A percentile compares a stretch with the other conserved stretches of the same genome.
Conservation (phyloP, 75 land plant genomes). For the Selaginella tamariscina region DNA sequence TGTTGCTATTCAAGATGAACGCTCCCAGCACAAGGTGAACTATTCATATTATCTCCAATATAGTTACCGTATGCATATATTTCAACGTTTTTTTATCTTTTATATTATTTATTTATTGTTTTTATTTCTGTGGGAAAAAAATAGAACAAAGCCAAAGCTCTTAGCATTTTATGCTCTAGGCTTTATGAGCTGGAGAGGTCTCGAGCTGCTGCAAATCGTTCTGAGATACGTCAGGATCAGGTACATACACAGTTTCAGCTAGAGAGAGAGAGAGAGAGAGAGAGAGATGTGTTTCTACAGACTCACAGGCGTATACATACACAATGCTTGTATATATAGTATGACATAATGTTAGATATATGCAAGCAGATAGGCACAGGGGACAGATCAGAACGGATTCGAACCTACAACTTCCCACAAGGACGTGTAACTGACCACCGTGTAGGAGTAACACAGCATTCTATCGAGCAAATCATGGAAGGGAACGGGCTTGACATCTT, state of each 20-base stretch:
- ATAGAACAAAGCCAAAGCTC: constrained; percentile 92
- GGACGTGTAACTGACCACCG: constrained; percentile 97
- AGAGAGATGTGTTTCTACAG: too few relatives aligned
- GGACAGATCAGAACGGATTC: constrained; percentile 90
- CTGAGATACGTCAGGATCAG: constrained; percentile 77
- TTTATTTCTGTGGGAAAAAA: too few relatives aligned
- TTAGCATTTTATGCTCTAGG: constrained; percentile 72
- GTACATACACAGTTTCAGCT: too few relatives aligned
- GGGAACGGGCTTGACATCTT: constrained; percentile 76
- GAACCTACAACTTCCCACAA: constrained; percentile 92
- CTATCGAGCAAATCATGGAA: constrained; percentile 59
- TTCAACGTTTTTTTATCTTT: too few relatives aligned
- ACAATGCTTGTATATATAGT: too few relatives aligned
- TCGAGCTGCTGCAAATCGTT: constrained; percentile 45
- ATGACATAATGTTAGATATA: too few relatives aligned
- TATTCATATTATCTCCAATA: too few relatives aligned
- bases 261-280: too few relatives aligned
- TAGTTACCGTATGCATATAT: too few relatives aligned
- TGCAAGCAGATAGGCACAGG: constrained; percentile 90
- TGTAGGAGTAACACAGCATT: constrained; percentile 70
- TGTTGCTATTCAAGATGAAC: constrained; percentile 81
- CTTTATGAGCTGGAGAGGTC: constrained; percentile 74
- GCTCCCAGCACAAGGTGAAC: constrained; percentile 78
- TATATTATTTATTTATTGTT: too few relatives aligned
- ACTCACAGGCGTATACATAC: too few relatives aligned